phyloP scores from a whole-genome alignment of 495 filamentous ascomycete genomes.

The Aspergillus coremiiformis region DNA sequence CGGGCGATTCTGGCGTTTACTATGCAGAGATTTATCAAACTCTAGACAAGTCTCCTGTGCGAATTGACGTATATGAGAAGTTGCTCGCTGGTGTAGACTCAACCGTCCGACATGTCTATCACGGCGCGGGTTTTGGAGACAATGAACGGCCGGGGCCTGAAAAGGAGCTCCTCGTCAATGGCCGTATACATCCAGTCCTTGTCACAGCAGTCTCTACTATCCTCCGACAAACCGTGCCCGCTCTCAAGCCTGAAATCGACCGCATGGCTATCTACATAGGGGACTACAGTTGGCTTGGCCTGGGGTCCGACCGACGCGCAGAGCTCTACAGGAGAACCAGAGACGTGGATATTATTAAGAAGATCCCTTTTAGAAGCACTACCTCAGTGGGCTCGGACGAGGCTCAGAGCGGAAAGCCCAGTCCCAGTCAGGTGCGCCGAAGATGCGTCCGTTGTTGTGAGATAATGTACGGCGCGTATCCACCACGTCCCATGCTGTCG shows the following conservation, averaged over 20 bases:
- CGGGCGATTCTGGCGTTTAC: constrained; percentile 32
- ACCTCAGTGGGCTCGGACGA: neutral
- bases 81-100: constrained; percentile 42
- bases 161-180: constrained; percentile 41
- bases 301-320: constrained; percentile 34
- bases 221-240: constrained; percentile 33
- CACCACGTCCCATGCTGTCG: constrained; percentile 30
- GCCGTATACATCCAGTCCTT: constrained; percentile 38
- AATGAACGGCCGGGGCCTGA: constrained; percentile 41
- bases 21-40: constrained; percentile 37
- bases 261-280: constrained; percentile 41
- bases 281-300: constrained; percentile 45
- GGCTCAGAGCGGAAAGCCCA: neutral
- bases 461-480: constrained; percentile 29
- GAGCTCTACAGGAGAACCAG: constrained; percentile 29
- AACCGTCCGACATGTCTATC: constrained; percentile 41
- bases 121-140: constrained; percentile 39
- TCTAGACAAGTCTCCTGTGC: constrained; percentile 36
- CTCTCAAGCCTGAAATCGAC: constrained; percentile 38
- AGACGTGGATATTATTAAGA: constrained; percentile 42
- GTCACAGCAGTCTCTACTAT: constrained; percentile 36
- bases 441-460: constrained; percentile 41
- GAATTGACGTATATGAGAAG: constrained; percentile 42
- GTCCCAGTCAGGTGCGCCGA: constrained; percentile 8
- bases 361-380: constrained; percentile 25